phyloP scores from a whole-genome alignment of 2,329 filamentous ascomycete genomes.

The Parastagonospora avenae region DNA sequence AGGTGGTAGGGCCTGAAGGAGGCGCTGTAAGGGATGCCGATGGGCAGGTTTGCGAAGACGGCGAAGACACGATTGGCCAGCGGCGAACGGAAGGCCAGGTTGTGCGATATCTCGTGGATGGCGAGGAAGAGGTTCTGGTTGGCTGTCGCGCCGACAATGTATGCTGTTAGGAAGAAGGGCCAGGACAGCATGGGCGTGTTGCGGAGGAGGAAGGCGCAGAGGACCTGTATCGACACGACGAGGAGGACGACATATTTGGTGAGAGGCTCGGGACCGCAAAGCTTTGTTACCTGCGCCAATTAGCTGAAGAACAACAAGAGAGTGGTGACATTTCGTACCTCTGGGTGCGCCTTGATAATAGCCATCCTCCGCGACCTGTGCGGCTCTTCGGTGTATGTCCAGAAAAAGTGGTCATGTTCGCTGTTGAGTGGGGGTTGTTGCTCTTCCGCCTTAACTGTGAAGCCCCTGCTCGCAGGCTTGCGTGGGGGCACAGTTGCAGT shows the following conservation, averaged over 20 bases:
- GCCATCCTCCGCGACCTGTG: constrained; percentile 87
- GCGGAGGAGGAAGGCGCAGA: constrained; percentile 76
- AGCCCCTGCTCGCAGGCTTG: constrained; percentile 28
- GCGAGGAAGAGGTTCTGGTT: constrained; percentile 99
- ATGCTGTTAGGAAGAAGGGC: constrained; percentile 84
- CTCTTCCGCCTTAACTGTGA: constrained; percentile 28
- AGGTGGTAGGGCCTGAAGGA: constrained; percentile 98
- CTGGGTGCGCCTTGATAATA: constrained; percentile 97
- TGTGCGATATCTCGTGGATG: constrained; percentile 99
- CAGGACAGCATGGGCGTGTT: constrained; percentile 80
- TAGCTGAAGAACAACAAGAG: background rate
- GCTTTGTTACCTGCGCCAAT: constrained; percentile 77
- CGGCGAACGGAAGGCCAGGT: constrained; percentile 85
- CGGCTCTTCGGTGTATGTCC: constrained; percentile 98
- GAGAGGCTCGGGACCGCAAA: constrained; percentile 93
- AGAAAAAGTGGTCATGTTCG: constrained; percentile 76
- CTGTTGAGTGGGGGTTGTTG: constrained; percentile 17
- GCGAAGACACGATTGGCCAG: constrained; percentile 83
- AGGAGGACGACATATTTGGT: constrained; percentile 90
- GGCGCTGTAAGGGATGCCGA: constrained; percentile 93
- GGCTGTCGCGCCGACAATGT: constrained; percentile 88
- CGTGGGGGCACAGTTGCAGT: constrained; percentile 37
- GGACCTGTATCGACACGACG: constrained; percentile 82
- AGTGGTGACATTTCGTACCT: constrained; percentile 62
- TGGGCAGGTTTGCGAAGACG: constrained; percentile 93